Base-by-base conservation (phyloP, 2,329 filamentous ascomycete species). In the Penicillium freii region DNA sequence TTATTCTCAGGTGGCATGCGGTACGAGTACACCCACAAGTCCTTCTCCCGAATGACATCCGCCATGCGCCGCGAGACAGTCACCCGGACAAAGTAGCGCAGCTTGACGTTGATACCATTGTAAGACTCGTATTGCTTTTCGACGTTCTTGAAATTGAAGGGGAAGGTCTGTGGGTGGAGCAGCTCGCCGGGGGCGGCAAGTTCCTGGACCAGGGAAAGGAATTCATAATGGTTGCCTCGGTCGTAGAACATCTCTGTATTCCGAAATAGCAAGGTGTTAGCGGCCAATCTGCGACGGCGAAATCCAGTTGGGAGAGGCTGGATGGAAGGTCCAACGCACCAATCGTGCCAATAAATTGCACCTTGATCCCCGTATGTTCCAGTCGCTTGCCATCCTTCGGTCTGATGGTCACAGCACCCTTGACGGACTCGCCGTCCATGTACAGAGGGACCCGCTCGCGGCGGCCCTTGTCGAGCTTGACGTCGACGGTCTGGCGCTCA, bases 71-170 rank as follows among this genome's bases (percentile, higher is more conserved):
- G 87, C 51, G 92, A 96, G 47, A 99, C 94, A 36, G 94, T 99
- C 66, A 97, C 94, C 67, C 92, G 90, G 57, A 97, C 88, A 78
- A 97, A 97, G 84, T 99, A 99, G 67, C 94, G 92, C 74, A 99
- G 85, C 82, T 96, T 96, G 71, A 99, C 94, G 74, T 99, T 99
- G 85, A 99, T 99, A 72, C 94, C 94, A 75, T 96, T 96, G 83
- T 99, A 99, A 64, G 92, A 97, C 79, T 99, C 95, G 83, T 99
- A 99, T 77, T 96, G 92, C 82, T 99, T 99, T 84, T 99, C 94
- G 69, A 99, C 92, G 77, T 97, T 99, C 78, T 97, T 97, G 86
- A 99, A 99, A 81, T 97, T 96, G 85, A 99, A 99, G 66, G 96
- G 91, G 77, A 96, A 97, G 48, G 92, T 97, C 80, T 99, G 94